Evolutionary conservation across 768 basidiomycete species (phyloP).

Genomic region (Mycena vitilis): DNA sequence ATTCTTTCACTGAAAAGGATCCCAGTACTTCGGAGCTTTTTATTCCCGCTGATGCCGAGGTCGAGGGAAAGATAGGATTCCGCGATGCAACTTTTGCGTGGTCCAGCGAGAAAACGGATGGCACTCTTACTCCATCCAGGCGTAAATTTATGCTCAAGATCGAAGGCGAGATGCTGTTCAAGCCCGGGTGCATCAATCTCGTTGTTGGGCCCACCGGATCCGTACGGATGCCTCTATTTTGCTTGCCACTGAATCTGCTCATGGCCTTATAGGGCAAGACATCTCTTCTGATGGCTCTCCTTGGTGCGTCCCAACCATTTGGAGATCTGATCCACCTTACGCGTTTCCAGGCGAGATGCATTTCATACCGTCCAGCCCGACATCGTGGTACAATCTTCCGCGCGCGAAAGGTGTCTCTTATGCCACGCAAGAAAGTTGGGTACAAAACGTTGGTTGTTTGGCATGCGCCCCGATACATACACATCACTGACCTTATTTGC

Average conservation of each 20-base stretch:
- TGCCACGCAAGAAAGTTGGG: conserved; percentile 89
- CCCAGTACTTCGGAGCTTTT: too few relatives aligned
- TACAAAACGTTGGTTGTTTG: conserved; percentile 61
- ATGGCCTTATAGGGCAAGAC: conserved; percentile 61
- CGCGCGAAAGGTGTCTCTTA: conserved; percentile 78
- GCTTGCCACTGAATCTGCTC: neutral
- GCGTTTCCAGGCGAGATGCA: conserved; percentile 69
- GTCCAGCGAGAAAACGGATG: conserved; percentile 31
- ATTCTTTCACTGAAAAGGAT: conserved; percentile 43
- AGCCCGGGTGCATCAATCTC: conserved; percentile 53
- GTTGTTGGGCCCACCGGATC: conserved; percentile 53
- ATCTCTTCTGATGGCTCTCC: conserved; percentile 71
- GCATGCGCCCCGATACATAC: neutral
- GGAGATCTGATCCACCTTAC: neutral
- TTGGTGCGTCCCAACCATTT: conserved; percentile 44
- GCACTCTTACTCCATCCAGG: conserved; percentile 34
- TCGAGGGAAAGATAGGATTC: conserved; percentile 27
- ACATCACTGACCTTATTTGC: neutral
- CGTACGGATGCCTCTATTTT: conserved; percentile 36
- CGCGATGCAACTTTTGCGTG: conserved; percentile 32
- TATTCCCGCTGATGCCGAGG: neutral
- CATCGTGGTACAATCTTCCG: conserved; percentile 79
- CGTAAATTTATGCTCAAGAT: conserved; percentile 55
- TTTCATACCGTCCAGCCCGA: conserved; percentile 61
- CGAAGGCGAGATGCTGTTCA: conserved; percentile 56